Base-by-base conservation (phyloP, 345 rosid species). In the Dimocarpus longan region DNA sequence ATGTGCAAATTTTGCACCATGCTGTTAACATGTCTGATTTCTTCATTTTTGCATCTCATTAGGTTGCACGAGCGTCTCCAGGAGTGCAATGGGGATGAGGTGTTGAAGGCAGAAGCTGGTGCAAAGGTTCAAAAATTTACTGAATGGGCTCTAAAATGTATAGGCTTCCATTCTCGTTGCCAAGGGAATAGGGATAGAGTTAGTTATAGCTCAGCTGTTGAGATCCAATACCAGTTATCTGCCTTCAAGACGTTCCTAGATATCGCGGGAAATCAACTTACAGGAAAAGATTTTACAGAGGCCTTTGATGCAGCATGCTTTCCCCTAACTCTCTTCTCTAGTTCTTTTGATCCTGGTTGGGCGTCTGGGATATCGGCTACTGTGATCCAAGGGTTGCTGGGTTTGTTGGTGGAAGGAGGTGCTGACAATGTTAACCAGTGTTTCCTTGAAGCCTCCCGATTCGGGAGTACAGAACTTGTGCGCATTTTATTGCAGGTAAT, bases 281-380 rank as follows among this genome's bases (percentile, higher is more conserved):
- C 97, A 0, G 99, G 99, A 77, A 96, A 93, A 82, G 99, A 96
- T 90, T 96, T 93, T 85, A 93, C 99, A 0, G 99, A 96, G 88
- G 99, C 98, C 24, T 96, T 96, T 86, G 99, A 94, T 77, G 98
- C 99, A 5, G 99, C 99, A 69, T 96, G 98, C 87, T 96, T 96
- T 79, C 99, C 99, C 13, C 91, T 93, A 24, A 94, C 98, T 19
- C 90, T 95, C 40, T 95, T 95, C 82, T 95, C 98, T 72, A 88
- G 93, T 79, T 90, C 97, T 15, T 96, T 96, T 84, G 92, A 91
- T 84, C 95, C 94, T 80, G 98, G 95, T 54, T 93, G 99, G 99
- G 92, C 95, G 73, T 93, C 95, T 84, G 98, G 99, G 77, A 90
- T 90, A 85, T 91, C 96, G 10, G 97, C 98, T 71, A 87, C 95